Conservation (phyloP, 1,284 basidiomycete genomes). For the Marasmius oreades region DNA sequence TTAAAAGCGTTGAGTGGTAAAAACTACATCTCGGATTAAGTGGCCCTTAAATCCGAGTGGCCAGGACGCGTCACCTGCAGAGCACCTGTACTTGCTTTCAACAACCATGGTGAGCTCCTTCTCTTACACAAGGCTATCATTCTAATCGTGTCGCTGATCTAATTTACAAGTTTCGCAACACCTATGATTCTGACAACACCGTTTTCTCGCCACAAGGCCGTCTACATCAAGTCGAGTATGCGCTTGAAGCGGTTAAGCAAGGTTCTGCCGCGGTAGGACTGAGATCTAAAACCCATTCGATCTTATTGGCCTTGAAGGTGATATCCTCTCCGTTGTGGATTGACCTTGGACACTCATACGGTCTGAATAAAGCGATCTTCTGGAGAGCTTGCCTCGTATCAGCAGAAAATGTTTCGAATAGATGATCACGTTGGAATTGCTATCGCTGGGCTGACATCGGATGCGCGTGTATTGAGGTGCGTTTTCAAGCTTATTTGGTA, state of each 20-base stretch:
- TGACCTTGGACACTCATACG: constrained; percentile 11
- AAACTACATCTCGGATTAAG: not conserved
- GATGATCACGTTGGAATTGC: constrained; percentile 99
- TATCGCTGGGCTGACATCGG: constrained; percentile 96
- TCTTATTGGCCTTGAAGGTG: constrained; percentile 92
- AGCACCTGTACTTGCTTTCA: not conserved
- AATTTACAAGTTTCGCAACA: constrained; percentile 77
- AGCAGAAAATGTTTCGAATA: constrained; percentile 99
- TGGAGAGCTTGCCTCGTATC: constrained; percentile 96
- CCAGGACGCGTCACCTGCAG: constrained; percentile 14
- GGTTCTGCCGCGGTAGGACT: constrained; percentile 97
- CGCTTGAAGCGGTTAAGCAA: constrained; percentile 98
- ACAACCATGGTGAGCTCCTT: constrained; percentile 14
- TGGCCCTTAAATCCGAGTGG: not conserved
- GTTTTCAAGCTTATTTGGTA: constrained; percentile 12
- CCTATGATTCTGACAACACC: constrained; percentile 95
- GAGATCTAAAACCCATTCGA: constrained; percentile 92
- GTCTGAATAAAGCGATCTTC: constrained; percentile 80
- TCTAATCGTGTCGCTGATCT: constrained; percentile 3
- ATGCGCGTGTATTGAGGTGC: constrained; percentile 94
- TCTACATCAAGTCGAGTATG: constrained; percentile 97
- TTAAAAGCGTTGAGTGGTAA: no score
- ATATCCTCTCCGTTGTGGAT: constrained; percentile 15
- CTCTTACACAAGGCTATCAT: not conserved
- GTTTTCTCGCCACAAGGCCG: constrained; percentile 93